Evolutionary conservation across 371 early-diverging fungal species (phyloP), one percentile per base, ranked within the genome.

Genomic region (Mortierella sp.): DNA sequence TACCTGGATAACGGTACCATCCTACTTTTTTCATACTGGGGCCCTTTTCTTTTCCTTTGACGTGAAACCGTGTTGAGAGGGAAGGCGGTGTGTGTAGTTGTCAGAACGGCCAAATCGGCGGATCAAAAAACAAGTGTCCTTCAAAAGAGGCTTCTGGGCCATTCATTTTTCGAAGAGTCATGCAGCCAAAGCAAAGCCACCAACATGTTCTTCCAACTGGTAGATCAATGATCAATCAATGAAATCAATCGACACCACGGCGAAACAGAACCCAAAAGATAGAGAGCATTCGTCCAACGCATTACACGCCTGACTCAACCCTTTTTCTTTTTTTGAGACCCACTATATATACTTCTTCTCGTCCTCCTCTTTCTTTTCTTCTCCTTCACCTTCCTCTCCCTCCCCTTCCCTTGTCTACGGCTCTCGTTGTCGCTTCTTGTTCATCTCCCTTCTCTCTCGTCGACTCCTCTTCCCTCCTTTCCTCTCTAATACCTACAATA

Each of bases 181-280:
- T 60, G 60, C 12, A 60, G 60, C 60, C 32, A 60, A 60, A 60
- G 60, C 60, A 60, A 60, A 60, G 60, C 60, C 60, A 60, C 60
- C 29, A n/a, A 5, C 55, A 12, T 14, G 14, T 16, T 48, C 49
- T 49, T 5, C 21, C 16, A 8, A 1, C 3, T 41, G 24, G 8
- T 24, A 55, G 56, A 56, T 56, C 60, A 60, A 55, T 21, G 16
- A 54, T 54, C 21, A 41, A 41, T 4, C n/a, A 55, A n/a, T n/a
- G 16, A 49, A 49, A n/a, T 55, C n/a, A 21, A 16, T 54, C 24
- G 24, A 51, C 12, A 24, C 14, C 49, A 58, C 29, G 60, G 60
- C 32, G 29, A 32, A 14, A 60, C 29, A 60, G 1, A 24, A 58
- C 4, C 18, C 11, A 12, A 58, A 32, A 29, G 32, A 60, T 12